Percentiles rank a stretch among this genome's conserved stretches.
These are phyloP conservation scores for Rhododendron henanense DNA, from an alignment of 148 eudicot species.

Conservation along the genomic window DNA sequence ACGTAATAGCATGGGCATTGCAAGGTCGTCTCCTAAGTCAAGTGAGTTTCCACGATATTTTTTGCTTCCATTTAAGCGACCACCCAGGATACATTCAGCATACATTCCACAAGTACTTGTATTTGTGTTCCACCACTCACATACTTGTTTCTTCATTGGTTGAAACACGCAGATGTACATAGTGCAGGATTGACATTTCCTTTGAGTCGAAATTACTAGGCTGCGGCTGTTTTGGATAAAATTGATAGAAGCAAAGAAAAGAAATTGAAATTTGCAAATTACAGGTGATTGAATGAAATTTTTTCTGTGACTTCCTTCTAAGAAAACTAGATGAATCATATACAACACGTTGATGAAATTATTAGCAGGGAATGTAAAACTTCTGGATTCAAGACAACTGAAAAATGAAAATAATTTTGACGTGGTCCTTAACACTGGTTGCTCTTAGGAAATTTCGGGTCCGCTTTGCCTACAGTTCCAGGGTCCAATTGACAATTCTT, in stretches of 20 bases:
- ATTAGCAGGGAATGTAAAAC: background rate
- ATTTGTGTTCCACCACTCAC: background rate
- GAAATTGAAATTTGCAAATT: background rate
- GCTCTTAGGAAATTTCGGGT: background rate
- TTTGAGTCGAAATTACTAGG: background rate
- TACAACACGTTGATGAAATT: background rate
- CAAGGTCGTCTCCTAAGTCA: slow-evolving; percentile 41
- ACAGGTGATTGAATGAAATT: background rate
- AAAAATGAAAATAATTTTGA: background rate
- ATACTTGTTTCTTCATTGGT: background rate
- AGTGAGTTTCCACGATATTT: slow-evolving; percentile 32
- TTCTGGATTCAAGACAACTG: background rate
- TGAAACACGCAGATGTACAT: background rate
- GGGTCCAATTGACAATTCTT: background rate
- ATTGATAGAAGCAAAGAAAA: background rate
- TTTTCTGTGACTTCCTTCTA: background rate
- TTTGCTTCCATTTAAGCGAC: background rate
- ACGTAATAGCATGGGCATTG: slow-evolving; percentile 53
- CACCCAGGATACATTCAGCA: background rate
- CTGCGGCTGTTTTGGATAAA: background rate
- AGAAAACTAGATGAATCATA: slow-evolving; percentile 1
- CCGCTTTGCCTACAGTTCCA: background rate
- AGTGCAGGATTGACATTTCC: background rate
- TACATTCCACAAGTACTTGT: background rate
- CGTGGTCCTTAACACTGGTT: background rate